Base-by-base conservation (phyloP, 768 basidiomycete genomes). In the Mycena pura region DNA sequence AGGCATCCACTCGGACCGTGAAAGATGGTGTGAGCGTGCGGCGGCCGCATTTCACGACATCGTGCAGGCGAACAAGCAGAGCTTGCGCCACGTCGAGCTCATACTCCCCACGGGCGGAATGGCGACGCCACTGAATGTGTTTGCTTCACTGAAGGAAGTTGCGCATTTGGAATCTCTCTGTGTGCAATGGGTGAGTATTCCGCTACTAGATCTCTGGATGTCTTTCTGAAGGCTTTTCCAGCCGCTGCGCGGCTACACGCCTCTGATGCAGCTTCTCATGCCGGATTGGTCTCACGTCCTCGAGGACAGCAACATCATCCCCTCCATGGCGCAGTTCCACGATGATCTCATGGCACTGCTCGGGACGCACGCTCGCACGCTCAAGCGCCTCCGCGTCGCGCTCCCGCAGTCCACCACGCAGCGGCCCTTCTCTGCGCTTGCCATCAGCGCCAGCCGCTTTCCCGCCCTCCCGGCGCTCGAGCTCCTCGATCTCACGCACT, bases 401-500 rank as follows among this genome's bases (percentile, higher is more conserved):
- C 58, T 52, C 28, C 58, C 58, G 15, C 25, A 60, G 34, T 52
- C 58, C 15, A 32, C 22, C 19, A 1, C 13, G 0, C 32, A 5
- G 2, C 27, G 39, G 9, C 58, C 49, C 2, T 60, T 51, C 34
- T 29, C 38, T 7, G 49, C 49, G 2, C 41, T 46, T 1, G 44
- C 41, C 3, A 7, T 60, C 43, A 39, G 29, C 6, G 27, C 28
- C 0, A 1, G 11, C 0, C 1, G 32, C 17, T 39, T 60, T 36
- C 58, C 50, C 19, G 1, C 47, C 32, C 58, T 60, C 43, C 41
- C 58, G n/a, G 41, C 29, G 2, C 58, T 60, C 17, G 49, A 60
- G 15, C 15, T 60, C 27, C 49, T 60, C 41, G 57, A 59, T 43
- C 24, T 59, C 31, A 51, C 48, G 11, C 48, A 59, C 25, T 51